Percentiles rank a stretch among this genome's conserved stretches.
phyloP scores from a whole-genome alignment of 805 yeast species.

The Candida chauliodis region DNA sequence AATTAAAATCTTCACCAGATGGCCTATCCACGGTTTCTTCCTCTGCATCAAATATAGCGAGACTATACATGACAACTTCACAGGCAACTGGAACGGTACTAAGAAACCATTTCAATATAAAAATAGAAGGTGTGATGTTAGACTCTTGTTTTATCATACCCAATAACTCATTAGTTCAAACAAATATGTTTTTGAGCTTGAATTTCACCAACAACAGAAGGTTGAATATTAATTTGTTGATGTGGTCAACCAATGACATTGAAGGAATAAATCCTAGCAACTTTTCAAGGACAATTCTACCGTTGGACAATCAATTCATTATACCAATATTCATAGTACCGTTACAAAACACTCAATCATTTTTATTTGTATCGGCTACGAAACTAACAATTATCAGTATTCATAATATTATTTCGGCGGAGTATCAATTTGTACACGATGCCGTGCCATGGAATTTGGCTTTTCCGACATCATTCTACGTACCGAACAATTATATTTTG shows the following conservation, averaged over 20 bases:
- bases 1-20: constrained; percentile 31
- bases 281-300: constrained; percentile 34
- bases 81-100: constrained; percentile 37
- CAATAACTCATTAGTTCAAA: constrained; percentile 15
- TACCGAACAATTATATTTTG: constrained; percentile 21
- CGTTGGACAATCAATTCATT: constrained; percentile 36
- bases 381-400: constrained; percentile 34
- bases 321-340: constrained; percentile 45
- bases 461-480: constrained; percentile 41
- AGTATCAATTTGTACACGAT: constrained; percentile 28
- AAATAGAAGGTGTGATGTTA: constrained; percentile 38
- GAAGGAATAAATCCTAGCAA: constrained; percentile 10
- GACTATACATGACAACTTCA: constrained; percentile 35
- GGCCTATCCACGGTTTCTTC: constrained; percentile 40
- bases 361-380: constrained; percentile 35
- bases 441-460: constrained; percentile 16
- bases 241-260: constrained; percentile 40
- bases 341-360: constrained; percentile 29
- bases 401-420: constrained; percentile 48
- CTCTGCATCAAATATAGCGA: constrained; percentile 30
- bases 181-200: constrained; percentile 28
- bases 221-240: constrained; percentile 32
- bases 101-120: constrained; percentile 35
- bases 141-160: constrained; percentile 43
- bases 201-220: constrained; percentile 36